Evolutionary conservation across 225 moss, liverwort and hornwort genomes (phyloP).

Genomic region (Asterella californica): DNA sequence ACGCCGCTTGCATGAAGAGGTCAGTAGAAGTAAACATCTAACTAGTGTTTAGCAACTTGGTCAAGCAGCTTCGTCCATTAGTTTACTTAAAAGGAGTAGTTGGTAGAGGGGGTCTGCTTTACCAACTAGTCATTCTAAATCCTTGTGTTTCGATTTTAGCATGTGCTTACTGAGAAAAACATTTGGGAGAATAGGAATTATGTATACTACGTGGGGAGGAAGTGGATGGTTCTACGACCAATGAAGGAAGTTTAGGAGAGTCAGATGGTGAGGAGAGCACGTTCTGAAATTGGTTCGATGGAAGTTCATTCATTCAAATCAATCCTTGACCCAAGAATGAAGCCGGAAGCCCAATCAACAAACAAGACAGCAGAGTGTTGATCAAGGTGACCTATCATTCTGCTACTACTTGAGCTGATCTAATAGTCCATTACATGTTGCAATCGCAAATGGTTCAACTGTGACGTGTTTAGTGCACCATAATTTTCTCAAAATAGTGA

Average conservation of each 20-base stretch:
- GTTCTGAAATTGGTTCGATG: constrained; percentile 56
- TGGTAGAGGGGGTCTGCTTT: no score
- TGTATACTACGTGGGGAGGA: constrained; percentile 44
- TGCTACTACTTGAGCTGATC: background rate
- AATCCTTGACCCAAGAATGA: constrained; percentile 23
- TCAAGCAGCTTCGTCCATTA: background rate
- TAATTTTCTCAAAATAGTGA: no score
- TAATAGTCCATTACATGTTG: background rate
- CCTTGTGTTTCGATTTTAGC: background rate
- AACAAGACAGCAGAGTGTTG: background rate
- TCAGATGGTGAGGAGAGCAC: constrained; percentile 43
- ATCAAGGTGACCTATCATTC: constrained; percentile 13
- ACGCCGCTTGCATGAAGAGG: constrained; percentile 47
- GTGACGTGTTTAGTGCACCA: background rate
- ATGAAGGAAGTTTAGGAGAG: constrained; percentile 38
- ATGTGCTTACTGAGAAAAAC: background rate
- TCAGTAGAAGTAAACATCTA: background rate
- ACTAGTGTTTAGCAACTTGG: background rate
- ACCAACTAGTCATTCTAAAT: background rate
- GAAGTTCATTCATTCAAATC: constrained; percentile 40
- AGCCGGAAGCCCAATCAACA: constrained; percentile 12
- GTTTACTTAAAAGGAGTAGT: no score
- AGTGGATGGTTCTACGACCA: constrained; percentile 25
- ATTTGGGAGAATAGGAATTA: constrained; percentile 30
- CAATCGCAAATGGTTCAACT: background rate